phyloP scores from a whole-genome alignment of 1,284 basidiomycete species.

The Papiliotrema flavescens region DNA sequence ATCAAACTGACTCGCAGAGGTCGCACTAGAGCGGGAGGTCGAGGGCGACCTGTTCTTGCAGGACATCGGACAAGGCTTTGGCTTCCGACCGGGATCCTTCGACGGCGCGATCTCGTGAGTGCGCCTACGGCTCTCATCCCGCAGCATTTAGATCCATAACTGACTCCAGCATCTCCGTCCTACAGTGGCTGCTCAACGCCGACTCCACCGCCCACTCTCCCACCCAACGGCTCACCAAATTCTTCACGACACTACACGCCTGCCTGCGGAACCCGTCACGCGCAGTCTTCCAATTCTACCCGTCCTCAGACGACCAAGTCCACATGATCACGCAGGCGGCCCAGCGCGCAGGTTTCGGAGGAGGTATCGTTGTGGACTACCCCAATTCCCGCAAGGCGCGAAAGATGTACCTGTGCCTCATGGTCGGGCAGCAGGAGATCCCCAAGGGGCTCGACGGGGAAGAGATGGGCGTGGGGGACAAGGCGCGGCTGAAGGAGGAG shows the following conservation, averaged over 20 bases:
- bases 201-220: slow-evolving; percentile 91
- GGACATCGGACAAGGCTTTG: slow-evolving; percentile 89
- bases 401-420: slow-evolving; percentile 86
- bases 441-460: slow-evolving; percentile 72
- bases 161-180: slow-evolving; percentile 77
- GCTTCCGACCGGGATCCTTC: slow-evolving; percentile 92
- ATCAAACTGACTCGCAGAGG: slow-evolving; percentile 58
- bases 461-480: slow-evolving; percentile 52
- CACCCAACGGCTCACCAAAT: slow-evolving; percentile 81
- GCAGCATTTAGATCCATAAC: neutral
- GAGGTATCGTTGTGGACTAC: slow-evolving; percentile 94
- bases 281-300: slow-evolving; percentile 94
- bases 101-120: slow-evolving; percentile 92
- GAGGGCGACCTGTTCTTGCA: slow-evolving; percentile 90
- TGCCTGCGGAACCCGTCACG: slow-evolving; percentile 86
- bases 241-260: slow-evolving; percentile 96
- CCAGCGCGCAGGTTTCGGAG: slow-evolving; percentile 92
- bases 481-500: slow-evolving; percentile 58
- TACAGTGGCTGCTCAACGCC: slow-evolving; percentile 98
- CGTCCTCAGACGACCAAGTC: slow-evolving; percentile 90
- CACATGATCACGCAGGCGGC: slow-evolving; percentile 91
- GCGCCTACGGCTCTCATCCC: neutral
- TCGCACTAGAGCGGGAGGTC: slow-evolving; percentile 86
- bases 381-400: slow-evolving; percentile 91
- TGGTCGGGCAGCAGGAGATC: slow-evolving; percentile 66